Evolutionary conservation across 805 yeast genomes (phyloP), one percentile per base, ranked within the genome.

Genomic region (Yamadazyma kitorensis): DNA sequence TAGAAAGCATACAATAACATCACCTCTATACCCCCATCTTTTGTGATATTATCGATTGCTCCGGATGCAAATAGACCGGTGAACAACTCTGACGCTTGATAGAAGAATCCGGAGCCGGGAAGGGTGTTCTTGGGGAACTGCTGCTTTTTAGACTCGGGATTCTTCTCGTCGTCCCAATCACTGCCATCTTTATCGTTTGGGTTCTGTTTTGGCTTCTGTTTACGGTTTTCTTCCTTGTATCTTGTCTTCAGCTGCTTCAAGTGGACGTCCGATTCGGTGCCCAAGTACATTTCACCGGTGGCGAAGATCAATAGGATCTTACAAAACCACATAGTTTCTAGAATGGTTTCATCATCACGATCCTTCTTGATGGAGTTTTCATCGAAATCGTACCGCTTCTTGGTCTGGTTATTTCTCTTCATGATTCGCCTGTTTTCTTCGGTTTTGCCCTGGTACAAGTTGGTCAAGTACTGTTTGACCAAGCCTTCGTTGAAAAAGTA

Each of bases 401-500:
- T 43, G 4, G 51, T 37, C 4, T 28, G 31, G 2, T 55, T 47
- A 37, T 66, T 67, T 23, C 72, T 42, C 38, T 55, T 54, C 40
- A 67, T 50, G 18, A 67, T 65, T 31, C 49, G 55, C 31, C 54
- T 60, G 42, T 67, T 67, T 26, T 63, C 71, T 10, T 48, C 52
- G 23, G 62, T 46, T 24, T 53, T 53, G 23, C 78, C 79, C 18
- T 80, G 74, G 52, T 82, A 84, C 15, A 82, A 67, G 41, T 80
- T 68, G 60, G 77, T 72, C 34, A 84, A 54, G 41, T 77, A 80
- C 44, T 76, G 75, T 49, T 82, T 83, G 16, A 82, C 86, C 14
- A 82, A 51, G 1, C 94, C 94, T 54, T 84, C 94, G 51, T 84
- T 84, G 62, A 84, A 84, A 49, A 84, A 84, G 58, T 84, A 84